These are phyloP conservation scores for Scytalidium lignicola DNA, from an alignment of 2,329 filamentous ascomycete species.

Conservation along the genomic window DNA sequence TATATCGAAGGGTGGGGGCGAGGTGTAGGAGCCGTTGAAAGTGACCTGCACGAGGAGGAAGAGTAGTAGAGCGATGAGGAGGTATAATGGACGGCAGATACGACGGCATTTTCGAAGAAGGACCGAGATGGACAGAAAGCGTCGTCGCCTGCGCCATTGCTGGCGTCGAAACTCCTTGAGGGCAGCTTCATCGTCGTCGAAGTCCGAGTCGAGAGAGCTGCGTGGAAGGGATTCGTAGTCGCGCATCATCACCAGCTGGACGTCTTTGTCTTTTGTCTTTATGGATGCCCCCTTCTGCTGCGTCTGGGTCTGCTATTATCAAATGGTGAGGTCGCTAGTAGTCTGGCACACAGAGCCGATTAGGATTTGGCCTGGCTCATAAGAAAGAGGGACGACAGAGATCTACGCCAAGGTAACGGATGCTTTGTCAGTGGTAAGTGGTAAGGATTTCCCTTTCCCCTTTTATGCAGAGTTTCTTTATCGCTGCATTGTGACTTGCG, in stretches of 20 bases:
- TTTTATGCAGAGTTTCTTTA: too few relatives aligned
- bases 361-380: too few relatives aligned
- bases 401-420: too few relatives aligned
- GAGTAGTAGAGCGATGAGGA: slow-evolving; percentile 14
- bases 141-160: slow-evolving; percentile 1
- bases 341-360: too few relatives aligned
- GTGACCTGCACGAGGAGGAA: slow-evolving; percentile 19
- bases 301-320: too few relatives aligned
- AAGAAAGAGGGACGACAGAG: too few relatives aligned
- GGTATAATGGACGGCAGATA: slow-evolving; percentile 18
- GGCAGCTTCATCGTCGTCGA: slow-evolving; percentile 14
- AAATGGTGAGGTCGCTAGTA: too few relatives aligned
- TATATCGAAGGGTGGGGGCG: slow-evolving; percentile 37
- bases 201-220: slow-evolving; percentile 13
- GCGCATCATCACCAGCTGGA: neutral
- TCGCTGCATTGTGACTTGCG: too few relatives aligned
- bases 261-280: too few relatives aligned
- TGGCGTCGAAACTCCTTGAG: slow-evolving; percentile 11
- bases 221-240: slow-evolving; percentile 17
- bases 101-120: slow-evolving; percentile 6
- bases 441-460: too few relatives aligned
- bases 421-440: too few relatives aligned
- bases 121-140: slow-evolving; percentile 2
- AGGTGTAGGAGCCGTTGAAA: slow-evolving; percentile 39
- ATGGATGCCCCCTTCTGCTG: too few relatives aligned